phyloP scores from a whole-genome alignment of 495 filamentous ascomycete genomes.

The Annulohypoxylon bovei region DNA sequence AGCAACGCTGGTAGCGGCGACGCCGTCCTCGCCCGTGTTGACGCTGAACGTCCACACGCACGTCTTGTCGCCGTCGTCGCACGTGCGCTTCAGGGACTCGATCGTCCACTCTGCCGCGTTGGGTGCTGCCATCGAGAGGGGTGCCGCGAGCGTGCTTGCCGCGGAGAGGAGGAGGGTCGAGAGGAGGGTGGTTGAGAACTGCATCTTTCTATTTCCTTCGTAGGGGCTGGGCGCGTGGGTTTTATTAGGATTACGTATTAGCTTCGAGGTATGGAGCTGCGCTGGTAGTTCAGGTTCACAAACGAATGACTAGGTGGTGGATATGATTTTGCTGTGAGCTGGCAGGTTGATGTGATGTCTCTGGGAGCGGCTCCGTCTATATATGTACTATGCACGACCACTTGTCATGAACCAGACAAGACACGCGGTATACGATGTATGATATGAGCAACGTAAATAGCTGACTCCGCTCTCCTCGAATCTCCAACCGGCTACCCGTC shows the following conservation, averaged over 20 bases:
- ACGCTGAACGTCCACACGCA: slow-evolving; percentile 62
- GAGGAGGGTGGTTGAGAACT: slow-evolving; percentile 53
- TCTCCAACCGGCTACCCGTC: slow-evolving; percentile 11
- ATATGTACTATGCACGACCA: slow-evolving; percentile 1
- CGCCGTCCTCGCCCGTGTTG: slow-evolving; percentile 49
- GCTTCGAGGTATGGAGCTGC: not conserved
- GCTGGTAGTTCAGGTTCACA: not conserved
- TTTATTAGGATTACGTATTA: slow-evolving; percentile 12
- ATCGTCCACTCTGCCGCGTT: slow-evolving; percentile 59
- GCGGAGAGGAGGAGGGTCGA: slow-evolving; percentile 50
- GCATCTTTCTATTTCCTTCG: slow-evolving; percentile 55
- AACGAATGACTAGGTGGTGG: slow-evolving; percentile 20
- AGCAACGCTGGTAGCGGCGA: slow-evolving; percentile 44
- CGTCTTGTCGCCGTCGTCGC: slow-evolving; percentile 55
- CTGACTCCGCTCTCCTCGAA: not conserved
- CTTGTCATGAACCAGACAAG: not conserved
- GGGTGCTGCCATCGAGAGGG: slow-evolving; percentile 53
- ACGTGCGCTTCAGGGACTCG: slow-evolving; percentile 56
- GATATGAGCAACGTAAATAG: not conserved
- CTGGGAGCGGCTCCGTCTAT: slow-evolving; percentile 13
- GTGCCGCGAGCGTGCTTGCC: slow-evolving; percentile 53
- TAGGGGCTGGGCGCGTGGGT: not conserved
- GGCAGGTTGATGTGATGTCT: slow-evolving; percentile 5
- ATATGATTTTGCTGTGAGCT: not conserved
- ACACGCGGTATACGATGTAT: not conserved